Base-by-base conservation (phyloP, 2,329 filamentous ascomycete species). In the Cladosporium austrohemisphaericum region DNA sequence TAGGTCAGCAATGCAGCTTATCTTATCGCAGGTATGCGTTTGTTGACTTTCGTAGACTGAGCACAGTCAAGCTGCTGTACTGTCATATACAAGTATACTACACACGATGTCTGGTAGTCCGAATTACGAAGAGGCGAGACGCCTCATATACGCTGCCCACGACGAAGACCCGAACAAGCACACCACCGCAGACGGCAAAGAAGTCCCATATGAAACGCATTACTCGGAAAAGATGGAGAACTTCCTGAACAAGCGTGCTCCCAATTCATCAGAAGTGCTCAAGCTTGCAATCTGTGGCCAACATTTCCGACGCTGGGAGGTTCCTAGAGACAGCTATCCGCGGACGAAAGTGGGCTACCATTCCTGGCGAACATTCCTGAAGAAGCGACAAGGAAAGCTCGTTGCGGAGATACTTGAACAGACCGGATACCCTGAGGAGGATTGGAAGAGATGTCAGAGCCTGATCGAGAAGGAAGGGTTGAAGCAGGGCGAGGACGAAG, bases 221-320 rank as follows among this genome's bases (percentile, higher is more conserved):
- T 94, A 94, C 65, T 87, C 88, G 5, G 76, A 77, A 43, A 83
- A 88, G 67, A 91, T 91, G 85, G 88, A 85, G 43, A 70, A 73
- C 25, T 93, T 86, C 76, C 82, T 95, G 25, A 64, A 73, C 7
- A 69, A 76, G 13, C 80, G 83, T 54, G 69, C 70, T 7, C 81
- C 86, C 0, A 58, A 73, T 22, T 83, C 88, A 1, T 81, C 84
- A 2, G 82, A 84, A 1, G 69, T 79, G 19, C 75, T 95, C 47
- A 81, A 81, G 54, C 75, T 93, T 38, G 89, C 89, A 14, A 85
- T 90, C 57, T 83, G 88, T 56, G 88, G 88, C 9, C 89, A 94
- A 67, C 89, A 95, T 68, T 87, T 94, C 60, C 80, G 84, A 46
- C 83, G 87, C 69, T 95, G 88, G 88, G 86, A 94, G 68, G 79